Percentiles rank a stretch among this genome's conserved stretches.
Conservation (phyloP, 140 eudicot species). For the Flaveria floridana region DNA sequence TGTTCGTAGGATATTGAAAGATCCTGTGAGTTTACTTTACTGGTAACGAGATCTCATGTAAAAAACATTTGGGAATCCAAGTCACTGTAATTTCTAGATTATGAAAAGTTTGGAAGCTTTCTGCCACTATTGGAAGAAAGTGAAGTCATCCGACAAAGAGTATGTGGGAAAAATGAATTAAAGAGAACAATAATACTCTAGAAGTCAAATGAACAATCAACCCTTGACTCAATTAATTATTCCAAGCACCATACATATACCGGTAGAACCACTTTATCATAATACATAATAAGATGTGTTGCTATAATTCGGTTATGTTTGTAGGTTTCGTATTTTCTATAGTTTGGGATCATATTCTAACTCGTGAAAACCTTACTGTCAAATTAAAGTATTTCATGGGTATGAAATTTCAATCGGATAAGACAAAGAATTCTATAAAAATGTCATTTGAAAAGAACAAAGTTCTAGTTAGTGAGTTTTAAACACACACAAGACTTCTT, state of each 20-base stretch:
- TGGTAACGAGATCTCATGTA: neutral
- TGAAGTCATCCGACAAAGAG: constrained; percentile 33
- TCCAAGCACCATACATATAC: neutral
- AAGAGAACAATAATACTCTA: constrained; percentile 7
- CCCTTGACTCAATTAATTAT: constrained; percentile 23
- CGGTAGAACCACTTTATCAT: neutral
- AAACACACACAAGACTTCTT: too few relatives aligned
- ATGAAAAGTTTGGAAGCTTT: neutral
- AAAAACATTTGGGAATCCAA: neutral
- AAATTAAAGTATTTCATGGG: too few relatives aligned
- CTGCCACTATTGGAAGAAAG: neutral
- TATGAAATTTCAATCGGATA: too few relatives aligned
- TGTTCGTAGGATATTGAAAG: neutral
- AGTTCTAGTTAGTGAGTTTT: too few relatives aligned
- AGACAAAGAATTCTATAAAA: too few relatives aligned
- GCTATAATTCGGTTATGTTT: neutral
- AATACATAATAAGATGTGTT: neutral
- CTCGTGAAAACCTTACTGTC: too few relatives aligned
- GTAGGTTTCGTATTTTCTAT: neutral
- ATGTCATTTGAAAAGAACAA: too few relatives aligned
- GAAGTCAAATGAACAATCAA: constrained; percentile 12
- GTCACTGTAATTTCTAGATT: neutral
- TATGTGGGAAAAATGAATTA: constrained; percentile 28
- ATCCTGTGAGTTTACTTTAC: neutral
- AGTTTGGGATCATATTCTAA: neutral